Base-by-base conservation (phyloP, 768 basidiomycete species). In the Phlebiopsis flavidoalba region DNA sequence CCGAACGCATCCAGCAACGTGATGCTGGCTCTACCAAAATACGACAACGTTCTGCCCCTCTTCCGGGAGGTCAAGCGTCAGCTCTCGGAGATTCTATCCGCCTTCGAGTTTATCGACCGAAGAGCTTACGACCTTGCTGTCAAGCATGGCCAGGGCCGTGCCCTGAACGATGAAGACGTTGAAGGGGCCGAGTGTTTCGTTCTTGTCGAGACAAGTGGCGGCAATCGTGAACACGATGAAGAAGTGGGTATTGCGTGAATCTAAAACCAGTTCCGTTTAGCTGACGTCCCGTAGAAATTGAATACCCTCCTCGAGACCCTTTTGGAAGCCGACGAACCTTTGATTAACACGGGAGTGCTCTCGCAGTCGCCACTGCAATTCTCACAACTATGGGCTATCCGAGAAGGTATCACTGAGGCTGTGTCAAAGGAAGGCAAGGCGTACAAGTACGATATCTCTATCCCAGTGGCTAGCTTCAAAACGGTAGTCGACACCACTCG, bases 391-490 rank as follows among this genome's bases (percentile, higher is more conserved):
- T 98, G 97, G 97, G 85, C 87, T 0, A 78, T 98, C 19, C 88
- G 96, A 26, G 97, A 99, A 75, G 87, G 91, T 15, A 81, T 98
- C 24, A 85, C 97, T 1, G 97, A 99, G 72, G 91, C 94, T 5
- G 83, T 91, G 4, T 90, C 91, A 43, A 98, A 98, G 71, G 87
- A 93, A 71, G 97, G 97, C 47, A 94, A 93, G 66, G 86, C 88
- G 6, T 98, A 98, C 79, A 99, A 99, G 76, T 99, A 98, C 70
- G 95, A 97, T 68, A 83, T 99, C 49, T 94, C 92, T 11, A 84
- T 98, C 14, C 95, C 95, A 6, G 79, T 95, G 4, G 81, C 84
- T 19, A 82, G 85, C 63, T 98, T 98, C 82, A 88, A 98, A 75
- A 80, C 82, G 8, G 86, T 96, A 14, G 91, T 98, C 35, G 91